phyloP scores from a whole-genome alignment of 2,329 filamentous ascomycete species.

The Arthrinium phaeospermum region DNA sequence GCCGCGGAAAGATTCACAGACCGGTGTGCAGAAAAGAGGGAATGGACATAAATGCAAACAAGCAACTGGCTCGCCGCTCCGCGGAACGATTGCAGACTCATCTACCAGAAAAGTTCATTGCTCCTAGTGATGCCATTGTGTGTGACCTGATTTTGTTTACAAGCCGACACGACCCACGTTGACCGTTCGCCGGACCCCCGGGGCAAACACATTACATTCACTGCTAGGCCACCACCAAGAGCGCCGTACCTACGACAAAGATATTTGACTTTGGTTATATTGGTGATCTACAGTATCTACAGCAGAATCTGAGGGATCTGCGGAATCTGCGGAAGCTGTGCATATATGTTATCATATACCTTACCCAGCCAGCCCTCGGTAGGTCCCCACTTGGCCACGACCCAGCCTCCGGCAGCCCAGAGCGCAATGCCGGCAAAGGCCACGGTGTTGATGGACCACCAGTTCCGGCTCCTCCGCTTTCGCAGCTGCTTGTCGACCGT shows the following conservation, averaged over 20 bases:
- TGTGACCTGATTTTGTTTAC: not conserved
- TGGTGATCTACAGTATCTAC: not conserved
- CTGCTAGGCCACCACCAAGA: not conserved
- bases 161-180: not conserved
- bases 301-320: not conserved
- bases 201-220: not conserved
- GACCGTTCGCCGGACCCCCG: not conserved
- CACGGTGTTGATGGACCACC: constrained; percentile 74
- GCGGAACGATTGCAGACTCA: not conserved
- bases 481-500: constrained; percentile 57
- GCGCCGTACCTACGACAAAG: too few species aligned
- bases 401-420: constrained; percentile 81
- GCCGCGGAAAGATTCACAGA: not conserved
- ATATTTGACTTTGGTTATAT: not conserved
- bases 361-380: constrained; percentile 80
- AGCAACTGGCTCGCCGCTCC: fast-evolving
- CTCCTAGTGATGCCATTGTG: not conserved
- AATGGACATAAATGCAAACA: not conserved
- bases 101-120: not conserved
- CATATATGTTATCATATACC: constrained; percentile 76
- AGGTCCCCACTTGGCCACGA: constrained; percentile 74
- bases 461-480: constrained; percentile 65
- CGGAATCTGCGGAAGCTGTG: constrained; percentile 9
- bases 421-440: constrained; percentile 62
- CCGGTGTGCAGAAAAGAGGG: not conserved